Conservation (phyloP, 1,284 basidiomycete genomes). For the Meripilus lineatus region DNA sequence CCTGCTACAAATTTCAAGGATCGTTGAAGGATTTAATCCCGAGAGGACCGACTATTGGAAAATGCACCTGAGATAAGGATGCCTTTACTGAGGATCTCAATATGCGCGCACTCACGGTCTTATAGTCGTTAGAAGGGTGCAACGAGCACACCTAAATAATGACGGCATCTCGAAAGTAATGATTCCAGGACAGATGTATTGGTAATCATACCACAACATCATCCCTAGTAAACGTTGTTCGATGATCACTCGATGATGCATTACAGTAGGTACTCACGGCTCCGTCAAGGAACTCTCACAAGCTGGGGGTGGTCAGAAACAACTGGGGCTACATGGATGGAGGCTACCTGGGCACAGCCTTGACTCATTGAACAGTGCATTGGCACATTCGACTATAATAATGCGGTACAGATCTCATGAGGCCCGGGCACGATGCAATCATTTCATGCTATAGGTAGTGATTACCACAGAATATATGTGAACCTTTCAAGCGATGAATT, state of each 20-base stretch:
- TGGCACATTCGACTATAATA: conserved; percentile 71
- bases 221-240: conserved; percentile 57
- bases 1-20: conserved; percentile 79
- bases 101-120: conserved; percentile 50
- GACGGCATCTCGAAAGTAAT: not conserved
- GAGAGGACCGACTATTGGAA: conserved; percentile 71
- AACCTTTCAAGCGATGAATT: conserved; percentile 38
- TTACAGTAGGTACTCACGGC: conserved; percentile 47
- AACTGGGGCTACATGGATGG: too few relatives aligned
- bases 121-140: conserved; percentile 81
- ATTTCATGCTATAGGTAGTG: conserved; percentile 6
- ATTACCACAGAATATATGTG: conserved; percentile 80
- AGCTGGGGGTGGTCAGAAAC: conserved; percentile 40
- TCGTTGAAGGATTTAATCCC: conserved; percentile 64
- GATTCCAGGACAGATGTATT: conserved; percentile 1
- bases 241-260: too few relatives aligned
- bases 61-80: not conserved
- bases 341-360: conserved; percentile 69
- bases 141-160: conserved; percentile 62
- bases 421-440: not conserved
- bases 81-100: conserved; percentile 10
- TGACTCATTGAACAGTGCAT: conserved; percentile 71
- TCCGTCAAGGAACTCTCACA: conserved; percentile 77
- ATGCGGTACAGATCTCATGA: too few relatives aligned
- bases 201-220: conserved; percentile 64